Evolutionary conservation across 257 asterid genomes (phyloP).

Genomic region (Lavandula angustifolia): DNA sequence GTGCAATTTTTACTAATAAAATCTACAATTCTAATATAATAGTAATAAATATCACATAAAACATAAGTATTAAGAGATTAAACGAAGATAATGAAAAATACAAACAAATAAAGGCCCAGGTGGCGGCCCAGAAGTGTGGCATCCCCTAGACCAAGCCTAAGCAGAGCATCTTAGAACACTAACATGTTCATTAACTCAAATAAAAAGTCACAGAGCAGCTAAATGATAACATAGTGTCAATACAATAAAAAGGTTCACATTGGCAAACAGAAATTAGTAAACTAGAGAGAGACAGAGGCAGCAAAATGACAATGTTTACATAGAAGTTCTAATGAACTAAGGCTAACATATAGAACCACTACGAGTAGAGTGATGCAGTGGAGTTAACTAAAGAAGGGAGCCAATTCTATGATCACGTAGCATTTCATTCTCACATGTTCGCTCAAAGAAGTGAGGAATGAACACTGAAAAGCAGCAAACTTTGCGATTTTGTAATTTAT

Average conservation of each 20-base stretch:
- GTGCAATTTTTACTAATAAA: neutral
- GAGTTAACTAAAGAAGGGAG: neutral
- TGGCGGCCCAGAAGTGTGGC: neutral
- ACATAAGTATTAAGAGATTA: neutral
- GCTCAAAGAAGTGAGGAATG: constrained; percentile 5
- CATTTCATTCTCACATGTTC: neutral
- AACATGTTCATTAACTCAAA: neutral
- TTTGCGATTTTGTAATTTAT: neutral
- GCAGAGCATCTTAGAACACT: constrained; percentile 1
- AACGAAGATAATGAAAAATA: neutral
- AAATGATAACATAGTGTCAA: neutral
- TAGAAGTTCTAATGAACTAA: neutral
- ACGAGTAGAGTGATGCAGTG: neutral
- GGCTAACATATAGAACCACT: neutral
- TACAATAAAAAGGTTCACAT: neutral
- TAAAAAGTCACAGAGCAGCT: neutral
- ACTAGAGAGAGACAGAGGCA: neutral
- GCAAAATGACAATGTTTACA: constrained; percentile 6
- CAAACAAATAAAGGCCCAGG: neutral
- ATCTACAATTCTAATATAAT: neutral
- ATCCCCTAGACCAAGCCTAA: neutral
- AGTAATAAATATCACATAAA: neutral
- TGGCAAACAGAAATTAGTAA: neutral
- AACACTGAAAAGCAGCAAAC: constrained; percentile 11
- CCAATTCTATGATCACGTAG: neutral